These are phyloP conservation scores for Dissophora ornata DNA, from an alignment of 192 early-diverging fungal genomes.

Conservation along the genomic window DNA sequence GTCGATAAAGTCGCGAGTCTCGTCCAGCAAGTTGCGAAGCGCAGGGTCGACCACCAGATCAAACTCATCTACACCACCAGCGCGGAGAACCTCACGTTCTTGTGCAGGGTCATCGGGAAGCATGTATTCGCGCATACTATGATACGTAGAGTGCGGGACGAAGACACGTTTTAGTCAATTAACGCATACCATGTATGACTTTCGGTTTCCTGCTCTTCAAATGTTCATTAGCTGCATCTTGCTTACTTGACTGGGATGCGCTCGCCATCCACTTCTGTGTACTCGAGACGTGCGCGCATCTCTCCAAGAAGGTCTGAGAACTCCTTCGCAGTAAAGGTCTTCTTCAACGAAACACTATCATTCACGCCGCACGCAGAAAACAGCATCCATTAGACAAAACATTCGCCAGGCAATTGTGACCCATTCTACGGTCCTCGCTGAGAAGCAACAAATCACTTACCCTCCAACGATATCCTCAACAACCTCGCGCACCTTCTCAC, in stretches of 20 bases:
- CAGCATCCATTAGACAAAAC: neutral
- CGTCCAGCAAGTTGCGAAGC: slow-evolving; percentile 81
- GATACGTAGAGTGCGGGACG: no score
- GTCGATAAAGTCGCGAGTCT: slow-evolving; percentile 91
- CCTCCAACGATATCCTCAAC: slow-evolving; percentile 71
- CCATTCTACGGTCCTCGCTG: no score
- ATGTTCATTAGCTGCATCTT: neutral
- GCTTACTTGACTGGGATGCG: slow-evolving; percentile 48
- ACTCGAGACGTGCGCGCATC: slow-evolving; percentile 69
- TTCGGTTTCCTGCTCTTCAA: no score
- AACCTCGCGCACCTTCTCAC: slow-evolving; percentile 72
- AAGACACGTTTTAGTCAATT: no score
- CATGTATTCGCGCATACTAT: slow-evolving; percentile 67
- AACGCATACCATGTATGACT: no score
- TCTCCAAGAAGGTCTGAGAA: slow-evolving; percentile 63
- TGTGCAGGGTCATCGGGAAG: slow-evolving; percentile 71
- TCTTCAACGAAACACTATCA: slow-evolving; percentile 70
- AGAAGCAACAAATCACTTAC: slow-evolving; percentile 50
- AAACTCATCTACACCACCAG: slow-evolving; percentile 61
- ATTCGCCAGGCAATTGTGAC: neutral
- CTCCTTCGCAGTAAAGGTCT: slow-evolving; percentile 70
- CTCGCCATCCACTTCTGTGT: slow-evolving; percentile 47
- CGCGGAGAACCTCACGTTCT: slow-evolving; percentile 69
- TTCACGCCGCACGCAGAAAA: no score
- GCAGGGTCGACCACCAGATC: slow-evolving; percentile 66